These are phyloP conservation scores for Ambrosiella cleistominuta DNA, from an alignment of 2,329 filamentous ascomycete genomes.

Conservation along the genomic window DNA sequence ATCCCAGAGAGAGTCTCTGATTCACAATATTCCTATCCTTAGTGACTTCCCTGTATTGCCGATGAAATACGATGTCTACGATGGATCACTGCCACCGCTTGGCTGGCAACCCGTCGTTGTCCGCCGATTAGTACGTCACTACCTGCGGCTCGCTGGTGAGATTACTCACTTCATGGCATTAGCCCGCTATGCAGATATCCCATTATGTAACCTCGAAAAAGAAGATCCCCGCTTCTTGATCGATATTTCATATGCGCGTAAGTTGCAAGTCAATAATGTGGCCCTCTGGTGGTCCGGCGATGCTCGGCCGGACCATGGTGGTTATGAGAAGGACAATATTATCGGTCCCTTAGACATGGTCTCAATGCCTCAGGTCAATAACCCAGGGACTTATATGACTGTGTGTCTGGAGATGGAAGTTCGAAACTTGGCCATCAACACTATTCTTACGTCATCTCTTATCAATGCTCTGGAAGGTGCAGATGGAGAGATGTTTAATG, in stretches of 20 bases:
- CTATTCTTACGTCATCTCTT: constrained; percentile 85
- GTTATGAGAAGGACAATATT: constrained; percentile 86
- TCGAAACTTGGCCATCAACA: constrained; percentile 92
- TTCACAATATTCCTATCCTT: constrained; percentile 70
- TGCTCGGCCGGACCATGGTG: constrained; percentile 81
- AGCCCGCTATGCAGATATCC: constrained; percentile 81
- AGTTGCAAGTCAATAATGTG: constrained; percentile 78
- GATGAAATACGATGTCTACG: constrained; percentile 63
- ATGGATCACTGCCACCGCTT: constrained; percentile 75
- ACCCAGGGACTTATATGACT: constrained; percentile 81
- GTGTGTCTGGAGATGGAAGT: constrained; percentile 93
- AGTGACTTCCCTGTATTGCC: constrained; percentile 71
- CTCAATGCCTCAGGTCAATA: constrained; percentile 85
- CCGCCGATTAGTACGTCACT: constrained; percentile 71
- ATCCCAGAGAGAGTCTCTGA: constrained; percentile 59
- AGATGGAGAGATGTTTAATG: constrained; percentile 73
- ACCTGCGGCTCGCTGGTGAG: constrained; percentile 86
- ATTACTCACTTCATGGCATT: constrained; percentile 74
- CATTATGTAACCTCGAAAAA: constrained; percentile 83
- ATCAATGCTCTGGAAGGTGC: constrained; percentile 91
- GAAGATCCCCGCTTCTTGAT: constrained; percentile 92
- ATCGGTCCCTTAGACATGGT: constrained; percentile 67
- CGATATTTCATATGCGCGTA: constrained; percentile 82
- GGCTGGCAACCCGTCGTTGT: constrained; percentile 88
- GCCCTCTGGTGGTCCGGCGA: constrained; percentile 93